phyloP scores from a whole-genome alignment of 805 yeast genomes.

The Ogataea corticis region DNA sequence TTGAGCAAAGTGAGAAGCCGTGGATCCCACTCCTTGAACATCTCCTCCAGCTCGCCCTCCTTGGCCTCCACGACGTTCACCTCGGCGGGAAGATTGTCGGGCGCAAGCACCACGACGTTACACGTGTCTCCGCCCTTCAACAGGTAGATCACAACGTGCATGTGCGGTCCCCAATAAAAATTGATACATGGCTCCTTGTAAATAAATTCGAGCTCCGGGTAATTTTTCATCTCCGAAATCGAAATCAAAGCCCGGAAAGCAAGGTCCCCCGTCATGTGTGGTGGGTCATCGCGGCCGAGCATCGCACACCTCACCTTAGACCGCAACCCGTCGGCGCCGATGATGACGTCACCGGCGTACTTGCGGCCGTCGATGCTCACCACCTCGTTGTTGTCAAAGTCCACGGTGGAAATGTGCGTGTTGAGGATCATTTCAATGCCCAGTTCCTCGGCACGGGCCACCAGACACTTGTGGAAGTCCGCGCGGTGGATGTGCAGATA shows the following conservation, averaged over 20 bases:
- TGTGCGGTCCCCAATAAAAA: slow-evolving; percentile 20
- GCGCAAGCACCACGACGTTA: slow-evolving; percentile 20
- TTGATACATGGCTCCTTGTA: slow-evolving; percentile 16
- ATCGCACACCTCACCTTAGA: slow-evolving; percentile 13
- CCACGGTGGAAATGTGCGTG: slow-evolving; percentile 11
- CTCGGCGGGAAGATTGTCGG: slow-evolving; percentile 15
- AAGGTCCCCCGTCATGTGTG: slow-evolving; percentile 16
- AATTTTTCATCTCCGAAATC: slow-evolving; percentile 14
- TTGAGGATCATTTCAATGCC: slow-evolving; percentile 9
- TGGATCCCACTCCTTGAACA: slow-evolving; percentile 19
- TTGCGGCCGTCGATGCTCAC: slow-evolving; percentile 11
- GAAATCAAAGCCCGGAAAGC: slow-evolving; percentile 19
- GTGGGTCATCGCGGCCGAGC: slow-evolving; percentile 7
- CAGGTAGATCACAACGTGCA: slow-evolving; percentile 20
- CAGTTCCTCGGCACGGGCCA: slow-evolving; percentile 11
- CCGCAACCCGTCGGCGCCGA: slow-evolving; percentile 20
- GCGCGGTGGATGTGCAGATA: slow-evolving; percentile 21
- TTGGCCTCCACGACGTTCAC: slow-evolving; percentile 13
- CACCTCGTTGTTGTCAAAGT: slow-evolving; percentile 10
- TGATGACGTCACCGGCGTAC: slow-evolving; percentile 16
- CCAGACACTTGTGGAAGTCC: slow-evolving; percentile 15
- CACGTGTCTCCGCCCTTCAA: slow-evolving; percentile 20
- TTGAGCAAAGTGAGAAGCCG: slow-evolving; percentile 9
- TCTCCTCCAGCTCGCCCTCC: slow-evolving; percentile 10
- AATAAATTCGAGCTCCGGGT: slow-evolving; percentile 18